A percentile compares a stretch with the other conserved stretches of the same genome.
These are phyloP conservation scores for Amoeboaphelidium occidentale DNA, from an alignment of 371 early-diverging fungal genomes.

Conservation along the genomic window DNA sequence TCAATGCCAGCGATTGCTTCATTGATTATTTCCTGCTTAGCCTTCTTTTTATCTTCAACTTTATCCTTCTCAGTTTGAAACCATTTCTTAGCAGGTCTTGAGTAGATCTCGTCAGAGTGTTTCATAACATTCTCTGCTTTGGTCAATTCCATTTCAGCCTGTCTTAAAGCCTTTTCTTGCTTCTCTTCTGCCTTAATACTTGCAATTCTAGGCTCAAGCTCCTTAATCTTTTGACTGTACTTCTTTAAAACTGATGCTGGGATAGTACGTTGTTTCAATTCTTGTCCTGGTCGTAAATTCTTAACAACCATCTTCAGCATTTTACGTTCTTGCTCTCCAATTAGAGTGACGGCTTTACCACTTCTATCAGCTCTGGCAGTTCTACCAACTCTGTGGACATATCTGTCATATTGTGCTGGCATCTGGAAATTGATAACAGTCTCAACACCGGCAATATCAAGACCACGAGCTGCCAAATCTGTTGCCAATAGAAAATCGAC, in stretches of 20 bases:
- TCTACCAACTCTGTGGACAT: conserved; percentile 97
- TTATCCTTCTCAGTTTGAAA: conserved; percentile 40
- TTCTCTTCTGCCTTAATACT: conserved; percentile 61
- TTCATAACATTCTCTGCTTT: conserved; percentile 60
- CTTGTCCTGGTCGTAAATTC: conserved; percentile 29
- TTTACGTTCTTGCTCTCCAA: conserved; percentile 74
- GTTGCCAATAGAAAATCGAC: conserved; percentile 86
- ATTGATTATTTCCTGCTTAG: no score
- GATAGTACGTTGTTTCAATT: conserved; percentile 67
- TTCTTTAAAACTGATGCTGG: conserved; percentile 41
- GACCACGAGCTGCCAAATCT: conserved; percentile 97
- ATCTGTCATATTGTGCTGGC: conserved; percentile 83
- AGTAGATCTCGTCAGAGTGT: conserved; percentile 60
- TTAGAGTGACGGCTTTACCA: conserved; percentile 66
- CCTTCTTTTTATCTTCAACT: background rate
- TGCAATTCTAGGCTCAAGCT: conserved; percentile 34
- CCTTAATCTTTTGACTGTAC: conserved; percentile 38
- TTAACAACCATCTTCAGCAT: conserved; percentile 81
- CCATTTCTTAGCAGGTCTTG: conserved; percentile 79
- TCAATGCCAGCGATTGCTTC: no score
- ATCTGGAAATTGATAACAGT: conserved; percentile 98
- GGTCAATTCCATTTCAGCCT: conserved; percentile 68
- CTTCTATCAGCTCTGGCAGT: conserved; percentile 87
- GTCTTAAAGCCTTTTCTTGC: conserved; percentile 35
- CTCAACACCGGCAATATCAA: conserved; percentile 95